Evolutionary conservation across 305 asterid genomes (phyloP).

Genomic region (Solanum hybrid): DNA sequence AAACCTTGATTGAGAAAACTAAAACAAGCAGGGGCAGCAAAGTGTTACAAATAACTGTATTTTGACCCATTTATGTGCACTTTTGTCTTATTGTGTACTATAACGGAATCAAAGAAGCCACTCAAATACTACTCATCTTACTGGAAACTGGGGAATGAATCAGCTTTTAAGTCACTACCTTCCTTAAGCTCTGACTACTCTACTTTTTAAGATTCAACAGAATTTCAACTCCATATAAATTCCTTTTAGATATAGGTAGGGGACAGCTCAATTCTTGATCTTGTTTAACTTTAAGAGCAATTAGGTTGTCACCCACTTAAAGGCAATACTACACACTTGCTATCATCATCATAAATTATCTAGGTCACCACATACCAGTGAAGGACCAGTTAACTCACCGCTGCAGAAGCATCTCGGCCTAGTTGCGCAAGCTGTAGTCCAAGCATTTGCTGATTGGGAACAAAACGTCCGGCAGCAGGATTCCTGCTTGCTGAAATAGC

Average conservation of each 20-base stretch:
- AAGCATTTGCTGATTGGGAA: constrained; percentile 58
- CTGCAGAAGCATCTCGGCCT: constrained; percentile 99
- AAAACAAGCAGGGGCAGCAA: background rate
- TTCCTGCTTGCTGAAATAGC: constrained; percentile 69
- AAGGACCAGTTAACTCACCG: constrained; percentile 40
- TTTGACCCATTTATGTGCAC: background rate
- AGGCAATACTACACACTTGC: background rate
- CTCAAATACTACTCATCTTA: background rate
- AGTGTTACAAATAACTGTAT: background rate
- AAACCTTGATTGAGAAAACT: background rate
- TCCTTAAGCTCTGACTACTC: background rate
- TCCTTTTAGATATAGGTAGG: background rate
- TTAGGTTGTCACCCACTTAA: background rate
- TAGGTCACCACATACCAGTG: background rate
- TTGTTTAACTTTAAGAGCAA: background rate
- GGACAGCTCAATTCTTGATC: background rate
- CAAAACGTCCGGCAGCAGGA: constrained; percentile 64
- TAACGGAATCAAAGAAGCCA: background rate
- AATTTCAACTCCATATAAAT: background rate
- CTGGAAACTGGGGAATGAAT: background rate
- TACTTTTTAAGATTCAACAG: background rate
- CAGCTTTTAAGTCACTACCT: background rate
- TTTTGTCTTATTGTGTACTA: background rate
- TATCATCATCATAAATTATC: background rate
- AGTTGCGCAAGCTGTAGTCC: constrained; percentile 93